Conservation (phyloP, 208 protist species). For the Leishmania arabica region DNA sequence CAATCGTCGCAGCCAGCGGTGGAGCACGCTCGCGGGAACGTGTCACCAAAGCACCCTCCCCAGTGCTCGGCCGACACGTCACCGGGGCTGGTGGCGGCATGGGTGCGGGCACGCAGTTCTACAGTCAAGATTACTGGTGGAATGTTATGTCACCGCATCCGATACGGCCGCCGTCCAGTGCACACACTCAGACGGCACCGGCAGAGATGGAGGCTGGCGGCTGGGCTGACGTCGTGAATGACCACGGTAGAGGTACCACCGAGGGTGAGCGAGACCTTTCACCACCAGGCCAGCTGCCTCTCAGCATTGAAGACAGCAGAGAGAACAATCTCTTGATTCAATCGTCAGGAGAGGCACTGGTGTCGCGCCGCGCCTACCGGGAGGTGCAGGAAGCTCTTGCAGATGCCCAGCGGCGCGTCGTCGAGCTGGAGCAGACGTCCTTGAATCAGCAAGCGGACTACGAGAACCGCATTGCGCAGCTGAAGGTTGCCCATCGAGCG, state of each 20-base stretch:
- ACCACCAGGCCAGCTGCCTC: not conserved
- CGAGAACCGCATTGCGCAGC: slow-evolving; percentile 27
- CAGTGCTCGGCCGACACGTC: not conserved
- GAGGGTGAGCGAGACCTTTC: not conserved
- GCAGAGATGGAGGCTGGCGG: not conserved
- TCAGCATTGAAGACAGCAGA: not conserved
- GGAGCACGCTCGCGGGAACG: not conserved
- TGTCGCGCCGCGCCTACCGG: slow-evolving; percentile 19
- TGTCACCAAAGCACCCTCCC: not conserved
- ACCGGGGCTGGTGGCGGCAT: not conserved
- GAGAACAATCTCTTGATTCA: not conserved
- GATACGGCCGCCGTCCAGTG: slow-evolving; percentile 1
- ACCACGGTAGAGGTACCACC: not conserved
- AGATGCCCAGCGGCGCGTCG: slow-evolving; percentile 28
- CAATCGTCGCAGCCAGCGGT: not conserved
- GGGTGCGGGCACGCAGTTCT: slow-evolving; percentile 4
- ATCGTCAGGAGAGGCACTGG: not conserved
- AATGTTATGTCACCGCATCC: slow-evolving; percentile 27
- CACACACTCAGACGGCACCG: not conserved
- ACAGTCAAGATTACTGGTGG: slow-evolving; percentile 26
- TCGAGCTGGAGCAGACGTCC: slow-evolving; percentile 24
- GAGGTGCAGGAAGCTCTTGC: slow-evolving; percentile 28
- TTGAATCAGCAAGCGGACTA: slow-evolving; percentile 9
- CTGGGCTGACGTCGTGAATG: not conserved
- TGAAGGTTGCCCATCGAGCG: slow-evolving; percentile 35